Conservation (phyloP, 768 basidiomycete species). For the Multifurca ochricompacta region DNA sequence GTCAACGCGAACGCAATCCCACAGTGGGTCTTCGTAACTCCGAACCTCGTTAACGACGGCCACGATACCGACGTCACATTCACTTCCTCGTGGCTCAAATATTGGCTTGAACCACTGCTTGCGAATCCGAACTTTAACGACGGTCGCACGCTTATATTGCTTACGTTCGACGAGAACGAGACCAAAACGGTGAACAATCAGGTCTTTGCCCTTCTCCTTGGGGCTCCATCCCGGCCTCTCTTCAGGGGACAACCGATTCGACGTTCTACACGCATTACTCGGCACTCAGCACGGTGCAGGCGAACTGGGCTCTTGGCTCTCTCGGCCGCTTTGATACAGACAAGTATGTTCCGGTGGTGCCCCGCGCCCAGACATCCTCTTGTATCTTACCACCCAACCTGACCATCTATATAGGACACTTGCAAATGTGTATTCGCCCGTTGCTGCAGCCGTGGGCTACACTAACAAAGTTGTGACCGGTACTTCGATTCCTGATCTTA, state of each 20-base stretch:
- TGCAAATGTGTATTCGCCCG: no score
- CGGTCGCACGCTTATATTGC: conserved; percentile 44
- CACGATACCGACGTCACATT: conserved; percentile 52
- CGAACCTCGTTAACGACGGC: conserved; percentile 50
- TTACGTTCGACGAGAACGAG: conserved; percentile 57
- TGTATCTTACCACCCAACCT: no score
- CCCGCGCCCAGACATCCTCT: no score
- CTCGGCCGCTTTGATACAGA: no score
- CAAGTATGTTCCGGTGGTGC: no score
- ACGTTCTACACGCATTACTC: conserved; percentile 59
- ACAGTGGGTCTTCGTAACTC: conserved; percentile 56
- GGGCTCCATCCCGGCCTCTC: conserved; percentile 36
- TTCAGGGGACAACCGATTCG: conserved; percentile 40
- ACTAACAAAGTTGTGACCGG: no score
- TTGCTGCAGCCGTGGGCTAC: no score
- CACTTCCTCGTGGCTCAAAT: conserved; percentile 37
- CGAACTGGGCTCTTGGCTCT: conserved; percentile 53
- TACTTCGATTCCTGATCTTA: no score
- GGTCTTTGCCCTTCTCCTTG: conserved; percentile 39
- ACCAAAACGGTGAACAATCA: conserved; percentile 36
- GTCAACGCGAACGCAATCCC: conserved; percentile 41
- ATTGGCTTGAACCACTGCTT: conserved; percentile 46
- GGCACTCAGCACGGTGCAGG: conserved; percentile 43
- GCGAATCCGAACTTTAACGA: conserved; percentile 44
- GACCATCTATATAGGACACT: no score